A percentile compares a stretch with the other conserved stretches of the same genome.
These are phyloP conservation scores for Russula brevipes DNA, from an alignment of 768 basidiomycete species.

Conservation along the genomic window DNA sequence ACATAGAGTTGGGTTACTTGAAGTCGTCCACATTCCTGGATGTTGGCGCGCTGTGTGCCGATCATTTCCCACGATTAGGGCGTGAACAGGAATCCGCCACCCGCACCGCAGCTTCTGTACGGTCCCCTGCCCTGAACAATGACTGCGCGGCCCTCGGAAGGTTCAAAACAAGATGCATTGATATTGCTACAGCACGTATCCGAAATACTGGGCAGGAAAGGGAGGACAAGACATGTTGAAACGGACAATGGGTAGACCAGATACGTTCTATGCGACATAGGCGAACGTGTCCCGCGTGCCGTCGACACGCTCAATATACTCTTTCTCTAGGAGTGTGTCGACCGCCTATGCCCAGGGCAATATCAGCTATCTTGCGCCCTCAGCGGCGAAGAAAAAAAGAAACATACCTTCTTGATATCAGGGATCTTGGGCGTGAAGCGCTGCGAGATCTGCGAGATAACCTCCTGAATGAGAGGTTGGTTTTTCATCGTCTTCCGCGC, in stretches of 20 bases:
- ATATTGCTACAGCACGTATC: slow-evolving; percentile 23
- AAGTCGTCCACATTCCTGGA: not conserved
- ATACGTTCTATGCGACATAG: slow-evolving; percentile 51
- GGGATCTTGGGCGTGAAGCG: slow-evolving; percentile 91
- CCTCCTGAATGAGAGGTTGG: slow-evolving; percentile 83
- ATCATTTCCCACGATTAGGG: not conserved
- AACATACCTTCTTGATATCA: slow-evolving; percentile 86
- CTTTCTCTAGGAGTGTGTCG: slow-evolving; percentile 89
- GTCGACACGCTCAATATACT: slow-evolving; percentile 94
- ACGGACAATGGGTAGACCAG: not conserved
- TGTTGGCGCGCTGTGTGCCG: not conserved
- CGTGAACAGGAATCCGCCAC: too few relatives aligned
- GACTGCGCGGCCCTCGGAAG: not conserved
- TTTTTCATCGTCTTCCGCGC: slow-evolving; percentile 95
- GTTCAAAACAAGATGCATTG: slow-evolving; percentile 16
- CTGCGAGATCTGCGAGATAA: slow-evolving; percentile 82
- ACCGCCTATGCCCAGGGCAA: slow-evolving; percentile 58
- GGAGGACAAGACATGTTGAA: not conserved
- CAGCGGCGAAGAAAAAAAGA: not conserved
- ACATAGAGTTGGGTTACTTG: too few relatives aligned
- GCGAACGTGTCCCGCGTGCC: slow-evolving; percentile 86
- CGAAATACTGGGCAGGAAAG: slow-evolving; percentile 5
- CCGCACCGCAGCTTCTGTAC: too few relatives aligned
- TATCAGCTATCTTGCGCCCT: not conserved
- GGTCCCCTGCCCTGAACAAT: not conserved